These are phyloP conservation scores for Aureobasidium sp. DNA, from an alignment of 2,329 filamentous ascomycete genomes.

Conservation along the genomic window DNA sequence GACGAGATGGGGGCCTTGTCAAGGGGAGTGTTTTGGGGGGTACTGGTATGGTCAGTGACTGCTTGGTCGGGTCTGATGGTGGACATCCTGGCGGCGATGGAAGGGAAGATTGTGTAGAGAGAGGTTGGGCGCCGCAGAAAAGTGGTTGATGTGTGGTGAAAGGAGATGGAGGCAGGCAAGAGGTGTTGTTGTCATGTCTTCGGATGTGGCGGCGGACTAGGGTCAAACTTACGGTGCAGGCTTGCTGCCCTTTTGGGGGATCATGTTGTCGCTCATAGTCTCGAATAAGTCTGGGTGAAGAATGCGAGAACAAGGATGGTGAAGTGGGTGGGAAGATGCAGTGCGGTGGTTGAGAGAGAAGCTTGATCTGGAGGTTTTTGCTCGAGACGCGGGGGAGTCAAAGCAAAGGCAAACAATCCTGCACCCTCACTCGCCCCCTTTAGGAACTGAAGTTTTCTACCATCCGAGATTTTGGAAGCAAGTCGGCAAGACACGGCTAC, in stretches of 20 bases:
- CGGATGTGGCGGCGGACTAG: background rate
- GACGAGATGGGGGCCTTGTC: conserved; percentile 89
- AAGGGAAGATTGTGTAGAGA: background rate
- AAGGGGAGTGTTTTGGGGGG: conserved; percentile 95
- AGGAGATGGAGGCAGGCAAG: background rate
- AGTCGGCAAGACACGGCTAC: background rate
- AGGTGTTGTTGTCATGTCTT: background rate
- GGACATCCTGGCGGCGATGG: background rate
- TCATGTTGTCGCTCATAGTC: conserved; percentile 10
- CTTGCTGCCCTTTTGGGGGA: conserved; percentile 13
- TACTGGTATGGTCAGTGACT: conserved; percentile 46
- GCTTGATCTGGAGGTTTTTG: conserved; percentile 3
- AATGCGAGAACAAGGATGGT: conserved; percentile 8
- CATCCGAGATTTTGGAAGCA: background rate
- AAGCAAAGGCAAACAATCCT: conserved; percentile 3
- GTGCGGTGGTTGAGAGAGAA: conserved; percentile 8
- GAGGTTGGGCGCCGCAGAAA: background rate
- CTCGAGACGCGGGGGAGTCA: background rate
- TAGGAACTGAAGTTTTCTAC: background rate
- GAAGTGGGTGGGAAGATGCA: conserved; percentile 2
- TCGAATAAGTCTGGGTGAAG: conserved; percentile 1
- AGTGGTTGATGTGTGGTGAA: background rate
- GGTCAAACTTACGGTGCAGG: conserved; percentile 8
- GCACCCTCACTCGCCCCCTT: background rate
- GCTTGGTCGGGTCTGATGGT: background rate